Evolutionary conservation across 257 asterid genomes (phyloP), one percentile per base, ranked within the genome.

Genomic region (Capsicum baccatum): DNA sequence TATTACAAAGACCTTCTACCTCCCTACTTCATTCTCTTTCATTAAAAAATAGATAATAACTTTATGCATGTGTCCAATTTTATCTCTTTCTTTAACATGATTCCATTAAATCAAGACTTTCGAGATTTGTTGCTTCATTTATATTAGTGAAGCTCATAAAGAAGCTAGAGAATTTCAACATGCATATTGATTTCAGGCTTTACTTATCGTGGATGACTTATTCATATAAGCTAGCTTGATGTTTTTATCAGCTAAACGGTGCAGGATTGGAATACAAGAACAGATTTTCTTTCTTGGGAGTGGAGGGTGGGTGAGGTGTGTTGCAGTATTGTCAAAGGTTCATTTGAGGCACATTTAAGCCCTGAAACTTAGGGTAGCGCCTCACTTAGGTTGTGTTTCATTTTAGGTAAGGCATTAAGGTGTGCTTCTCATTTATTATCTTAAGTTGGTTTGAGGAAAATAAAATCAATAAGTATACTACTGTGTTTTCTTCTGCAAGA

Each of bases 81-180:
- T 42, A 17, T 69, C 8, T 69, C 55, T 69, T 42, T 16, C 6
- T 69, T 42, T 39, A 47, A 71, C 58, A 44, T 47, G 79, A 44
- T 17, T 71, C 79, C 79, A 71, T 71, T n/a, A 39, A 47, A 71
- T 71, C 37, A 71, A n/a, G 39, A 70, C 57, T 17, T 70, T 16
- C 6, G 56, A 44, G 57, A 70, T 70, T 44, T 70, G 57, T 70
- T 47, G 35, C 56, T 70, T 70, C 57, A 44, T 44, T 44, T 44
- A 70, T 16, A 70, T 70, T 44, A 70, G 57, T 70, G 56, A 70
- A 70, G 57, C 37, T 70, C 79, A 70, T 70, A 37, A 42, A n/a
- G 14, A 70, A 16, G 79, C 57, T 44, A 70, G 79, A 14, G 54
- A 42, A 69, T 42, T 15, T 69, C 9, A 17, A 69, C 56, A 42